Conservation (phyloP, 1,284 basidiomycete genomes). For the Inonotus hispidus region DNA sequence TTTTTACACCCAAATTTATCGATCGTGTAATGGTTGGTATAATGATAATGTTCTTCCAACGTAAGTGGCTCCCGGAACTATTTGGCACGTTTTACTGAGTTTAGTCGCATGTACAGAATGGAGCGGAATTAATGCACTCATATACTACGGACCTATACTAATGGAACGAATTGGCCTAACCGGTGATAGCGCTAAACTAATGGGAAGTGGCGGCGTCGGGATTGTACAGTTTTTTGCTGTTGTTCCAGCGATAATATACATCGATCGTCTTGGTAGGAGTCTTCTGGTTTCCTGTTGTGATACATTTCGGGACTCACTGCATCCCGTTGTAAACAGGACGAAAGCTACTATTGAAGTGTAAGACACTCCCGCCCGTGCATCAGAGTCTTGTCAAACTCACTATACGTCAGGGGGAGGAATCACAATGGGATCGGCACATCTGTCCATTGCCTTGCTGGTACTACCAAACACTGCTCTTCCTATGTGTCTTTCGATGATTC, state of each 20-base stretch:
- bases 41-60: constrained; percentile 75
- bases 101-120: constrained; percentile 52
- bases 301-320: background rate
- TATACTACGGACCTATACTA: constrained; percentile 77
- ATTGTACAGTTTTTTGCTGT: constrained; percentile 74
- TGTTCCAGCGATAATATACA: constrained; percentile 63
- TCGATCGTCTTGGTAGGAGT: constrained; percentile 65
- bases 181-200: constrained; percentile 46
- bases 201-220: constrained; percentile 75
- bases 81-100: background rate
- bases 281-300: background rate
- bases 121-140: constrained; percentile 76
- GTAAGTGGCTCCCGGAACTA: constrained; percentile 35
- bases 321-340: constrained; percentile 38
- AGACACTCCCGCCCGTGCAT: background rate
- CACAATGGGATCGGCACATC: constrained; percentile 69
- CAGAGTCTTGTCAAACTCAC: background rate
- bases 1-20: constrained; percentile 49
- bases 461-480: background rate
- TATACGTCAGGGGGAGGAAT: constrained; percentile 51
- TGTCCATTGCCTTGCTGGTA: constrained; percentile 65
- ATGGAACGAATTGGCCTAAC: constrained; percentile 58
- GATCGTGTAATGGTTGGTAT: constrained; percentile 62
- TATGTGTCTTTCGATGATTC: background rate
- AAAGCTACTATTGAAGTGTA: constrained; percentile 56